These are phyloP conservation scores for Luffa acutangula DNA, from an alignment of 306 rosid genomes.

Conservation along the genomic window DNA sequence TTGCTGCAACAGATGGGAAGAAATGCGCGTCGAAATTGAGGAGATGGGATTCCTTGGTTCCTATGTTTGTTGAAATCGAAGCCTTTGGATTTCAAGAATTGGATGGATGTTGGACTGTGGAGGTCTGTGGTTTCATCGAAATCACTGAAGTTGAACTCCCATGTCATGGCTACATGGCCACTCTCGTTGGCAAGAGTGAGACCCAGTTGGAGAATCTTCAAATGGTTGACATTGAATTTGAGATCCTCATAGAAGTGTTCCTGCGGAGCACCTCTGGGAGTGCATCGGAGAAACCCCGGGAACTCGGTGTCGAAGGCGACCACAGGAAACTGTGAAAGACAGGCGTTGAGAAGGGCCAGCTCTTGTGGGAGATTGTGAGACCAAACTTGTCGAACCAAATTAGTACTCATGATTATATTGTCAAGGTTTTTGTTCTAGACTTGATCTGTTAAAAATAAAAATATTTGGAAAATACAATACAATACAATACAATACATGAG, in stretches of 20 bases:
- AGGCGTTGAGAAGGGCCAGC: neutral
- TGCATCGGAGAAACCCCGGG: neutral
- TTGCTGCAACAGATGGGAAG: neutral
- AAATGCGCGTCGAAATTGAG: neutral
- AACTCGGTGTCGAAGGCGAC: neutral
- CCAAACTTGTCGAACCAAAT: no score
- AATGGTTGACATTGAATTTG: neutral
- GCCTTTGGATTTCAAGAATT: neutral
- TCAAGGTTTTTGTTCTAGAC: no score
- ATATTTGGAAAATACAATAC: no score
- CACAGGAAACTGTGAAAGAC: neutral
- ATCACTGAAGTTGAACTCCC: neutral
- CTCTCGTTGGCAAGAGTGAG: neutral
- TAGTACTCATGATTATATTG: no score
- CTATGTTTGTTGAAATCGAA: neutral
- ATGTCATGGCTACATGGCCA: neutral
- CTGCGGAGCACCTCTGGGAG: neutral
- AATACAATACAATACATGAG: no score
- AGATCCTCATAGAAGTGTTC: neutral
- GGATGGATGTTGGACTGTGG: neutral
- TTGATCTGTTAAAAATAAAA: no score
- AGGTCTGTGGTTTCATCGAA: neutral
- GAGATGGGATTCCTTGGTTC: neutral
- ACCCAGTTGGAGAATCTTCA: neutral
- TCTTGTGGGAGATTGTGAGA: neutral